A percentile compares a stretch with the other conserved stretches of the same genome.
Conservation (phyloP, 2,329 filamentous ascomycete species). For the Aspergillus latus region DNA sequence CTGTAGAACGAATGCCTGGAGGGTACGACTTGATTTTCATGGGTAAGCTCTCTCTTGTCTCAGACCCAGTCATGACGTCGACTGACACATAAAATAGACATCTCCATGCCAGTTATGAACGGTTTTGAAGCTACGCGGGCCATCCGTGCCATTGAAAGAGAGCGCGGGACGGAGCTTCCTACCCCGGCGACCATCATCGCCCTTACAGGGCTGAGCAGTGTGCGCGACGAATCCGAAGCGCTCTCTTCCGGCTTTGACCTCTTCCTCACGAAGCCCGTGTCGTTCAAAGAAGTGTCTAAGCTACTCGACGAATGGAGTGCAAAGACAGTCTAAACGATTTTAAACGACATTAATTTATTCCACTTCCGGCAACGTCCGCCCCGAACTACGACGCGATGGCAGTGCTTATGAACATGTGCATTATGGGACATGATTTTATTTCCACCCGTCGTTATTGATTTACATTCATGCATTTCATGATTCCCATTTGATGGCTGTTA, state of each 20-base stretch:
- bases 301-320: conserved; percentile 39
- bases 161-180: conserved; percentile 27
- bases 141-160: conserved; percentile 46
- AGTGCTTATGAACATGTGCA: background rate
- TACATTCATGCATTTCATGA: too few species aligned
- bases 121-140: conserved; percentile 49
- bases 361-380: background rate
- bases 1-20: conserved; percentile 32
- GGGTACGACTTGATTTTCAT: conserved; percentile 50
- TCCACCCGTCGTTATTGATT: background rate
- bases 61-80: background rate
- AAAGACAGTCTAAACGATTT: background rate
- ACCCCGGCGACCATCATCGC: conserved; percentile 45
- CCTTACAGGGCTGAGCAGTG: conserved; percentile 46
- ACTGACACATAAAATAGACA: conserved; percentile 29
- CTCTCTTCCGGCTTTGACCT: conserved; percentile 46
- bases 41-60: conserved; percentile 24
- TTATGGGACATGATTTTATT: background rate
- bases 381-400: background rate
- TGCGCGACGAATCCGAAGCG: conserved; percentile 46
- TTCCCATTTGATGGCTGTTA: too few species aligned
- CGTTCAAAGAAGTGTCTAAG: conserved; percentile 44
- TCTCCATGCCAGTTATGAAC: conserved; percentile 52
- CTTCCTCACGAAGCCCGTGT: conserved; percentile 50
- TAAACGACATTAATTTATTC: background rate